Evolutionary conservation across 805 yeast species (phyloP).

Genomic region (Starmerella gropengiesseri): DNA sequence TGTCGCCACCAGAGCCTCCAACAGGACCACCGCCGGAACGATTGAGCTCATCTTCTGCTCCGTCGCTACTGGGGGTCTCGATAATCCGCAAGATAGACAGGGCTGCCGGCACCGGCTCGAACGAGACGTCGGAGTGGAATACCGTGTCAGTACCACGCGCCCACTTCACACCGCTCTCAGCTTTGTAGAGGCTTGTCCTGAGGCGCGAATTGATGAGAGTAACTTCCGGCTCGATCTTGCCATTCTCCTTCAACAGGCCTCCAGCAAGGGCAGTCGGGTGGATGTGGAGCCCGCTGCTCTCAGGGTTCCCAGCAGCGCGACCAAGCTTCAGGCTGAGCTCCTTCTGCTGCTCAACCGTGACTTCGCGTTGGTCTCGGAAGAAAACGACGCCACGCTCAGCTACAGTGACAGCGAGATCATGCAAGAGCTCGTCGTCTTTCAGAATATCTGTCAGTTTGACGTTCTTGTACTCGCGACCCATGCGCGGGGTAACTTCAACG

Average conservation of each 20-base stretch:
- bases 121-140: slow-evolving; percentile 48
- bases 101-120: slow-evolving; percentile 48
- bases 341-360: slow-evolving; percentile 26
- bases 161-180: slow-evolving; percentile 19
- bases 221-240: slow-evolving; percentile 27
- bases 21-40: slow-evolving; percentile 19
- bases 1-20: slow-evolving; percentile 38
- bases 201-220: slow-evolving; percentile 24
- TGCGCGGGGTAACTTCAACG: slow-evolving; percentile 27
- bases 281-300: slow-evolving; percentile 25
- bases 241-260: slow-evolving; percentile 24
- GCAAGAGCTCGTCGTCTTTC: slow-evolving; percentile 25
- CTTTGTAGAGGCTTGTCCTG: slow-evolving; percentile 18
- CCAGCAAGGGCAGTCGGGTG: slow-evolving; percentile 29
- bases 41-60: slow-evolving; percentile 23
- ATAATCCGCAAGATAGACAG: slow-evolving; percentile 41
- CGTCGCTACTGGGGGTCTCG: slow-evolving; percentile 40
- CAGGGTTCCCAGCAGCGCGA: slow-evolving; percentile 25
- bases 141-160: slow-evolving; percentile 24
- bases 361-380: slow-evolving; percentile 38
- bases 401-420: slow-evolving; percentile 38
- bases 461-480: slow-evolving; percentile 28
- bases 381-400: slow-evolving; percentile 43
- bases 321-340: slow-evolving; percentile 26
- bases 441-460: slow-evolving; percentile 25